Evolutionary conservation across 176 grass and related monocot species (phyloP), one percentile per base, ranked within the genome.

Genomic region (Ensete ventricosum): DNA sequence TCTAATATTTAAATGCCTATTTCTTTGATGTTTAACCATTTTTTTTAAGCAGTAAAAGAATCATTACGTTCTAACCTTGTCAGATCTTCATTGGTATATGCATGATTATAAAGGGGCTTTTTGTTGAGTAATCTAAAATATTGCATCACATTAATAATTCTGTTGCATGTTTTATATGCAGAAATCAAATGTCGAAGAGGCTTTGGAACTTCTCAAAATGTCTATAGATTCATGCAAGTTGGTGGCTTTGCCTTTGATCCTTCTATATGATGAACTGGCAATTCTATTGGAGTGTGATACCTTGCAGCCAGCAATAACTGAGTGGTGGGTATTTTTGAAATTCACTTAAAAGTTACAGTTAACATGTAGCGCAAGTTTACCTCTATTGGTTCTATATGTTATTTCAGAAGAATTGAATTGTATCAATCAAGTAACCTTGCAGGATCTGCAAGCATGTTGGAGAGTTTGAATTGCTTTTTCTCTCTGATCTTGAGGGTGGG

Each of bases 181-280:
- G 89, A 83, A 88, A 92, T 83, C 85, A 83, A 89, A 85, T 80
- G 72, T 64, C 52, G 85, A 92, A 76, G 89, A 96, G 77, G 89
- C 93, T 77, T 29, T 90, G 76, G 87, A 86, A 82, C 81, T 92
- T 43, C 81, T 96, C 73, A 86, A 83, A 79, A 88, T 90, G 87
- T 55, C 87, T 78, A 73, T 92, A 57, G 83, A 79, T 73, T 92
- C 89, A 57, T 96, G 93, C 89, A 92, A 96, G 76, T 84, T 80
- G 81, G 79, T 64, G 59, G 55, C 72, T 22, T 73, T 90, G 78
- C 73, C 89, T 4, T 88, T 96, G 82, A 81, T 96, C 81, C 80
- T 92, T 62, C 89, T 92, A 55, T 90, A 92, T 73, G 93, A 96
- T 72, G 87, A 96, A 88, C 79, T 96, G 76, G 73, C 82, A 88